phyloP scores from a whole-genome alignment of 2,329 filamentous ascomycete species.

The Sporothrix mexicana region DNA sequence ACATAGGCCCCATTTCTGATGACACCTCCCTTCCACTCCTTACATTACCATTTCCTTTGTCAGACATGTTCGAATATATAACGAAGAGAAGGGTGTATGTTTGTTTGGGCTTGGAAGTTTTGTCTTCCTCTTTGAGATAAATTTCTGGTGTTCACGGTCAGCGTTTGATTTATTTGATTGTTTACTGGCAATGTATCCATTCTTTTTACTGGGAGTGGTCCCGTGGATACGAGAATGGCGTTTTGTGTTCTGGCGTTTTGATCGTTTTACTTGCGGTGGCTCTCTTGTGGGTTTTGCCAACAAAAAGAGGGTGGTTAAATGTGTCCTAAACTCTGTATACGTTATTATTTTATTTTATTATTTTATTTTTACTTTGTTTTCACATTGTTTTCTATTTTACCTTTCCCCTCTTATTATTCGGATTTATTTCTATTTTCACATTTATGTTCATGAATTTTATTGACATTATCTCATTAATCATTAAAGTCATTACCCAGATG shows the following conservation, averaged over 20 bases:
- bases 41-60: conserved; percentile 16
- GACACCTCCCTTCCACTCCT: not conserved
- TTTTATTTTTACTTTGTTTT: not conserved
- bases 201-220: not conserved
- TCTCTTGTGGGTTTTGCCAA: not conserved
- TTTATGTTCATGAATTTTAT: not conserved
- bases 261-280: not conserved
- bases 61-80: not conserved
- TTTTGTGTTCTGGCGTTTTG: conserved; percentile 12
- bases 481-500: not conserved
- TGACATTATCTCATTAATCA: conserved; percentile 12
- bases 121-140: not conserved
- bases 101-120: not conserved
- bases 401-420: not conserved
- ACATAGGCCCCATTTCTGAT: not conserved
- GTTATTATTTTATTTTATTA: not conserved
- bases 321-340: conserved; percentile 8
- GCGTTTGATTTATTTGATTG: conserved; percentile 16
- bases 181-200: not conserved
- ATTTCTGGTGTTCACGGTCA: not conserved
- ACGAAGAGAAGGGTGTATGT: not conserved
- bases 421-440: not conserved
- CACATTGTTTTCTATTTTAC: not conserved
- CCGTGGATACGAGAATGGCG: not conserved
- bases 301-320: conserved; percentile 2